phyloP scores from a whole-genome alignment of 2,329 filamentous ascomycete genomes.

The Fusarium nelsonii region DNA sequence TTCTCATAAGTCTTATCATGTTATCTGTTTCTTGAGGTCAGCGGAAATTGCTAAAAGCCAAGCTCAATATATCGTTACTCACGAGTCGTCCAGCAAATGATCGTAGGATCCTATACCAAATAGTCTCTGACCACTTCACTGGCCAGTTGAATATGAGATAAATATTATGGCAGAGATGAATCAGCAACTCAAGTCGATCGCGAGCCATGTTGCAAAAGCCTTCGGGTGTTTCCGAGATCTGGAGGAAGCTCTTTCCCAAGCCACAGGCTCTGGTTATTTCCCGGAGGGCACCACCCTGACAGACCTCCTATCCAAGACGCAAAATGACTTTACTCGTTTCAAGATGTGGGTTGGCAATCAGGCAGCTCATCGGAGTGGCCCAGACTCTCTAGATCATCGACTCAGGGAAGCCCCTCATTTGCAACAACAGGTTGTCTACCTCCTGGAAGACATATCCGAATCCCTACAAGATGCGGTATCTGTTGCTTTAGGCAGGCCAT shows the following conservation, averaged over 20 bases:
- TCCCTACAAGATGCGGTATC: constrained; percentile 7
- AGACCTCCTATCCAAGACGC: rapidly evolving
- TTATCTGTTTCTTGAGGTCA: neutral
- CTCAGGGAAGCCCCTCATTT: constrained; percentile 39
- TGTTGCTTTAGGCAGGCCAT: rapidly evolving
- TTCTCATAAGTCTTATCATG: rapidly evolving
- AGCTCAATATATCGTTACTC: rapidly evolving
- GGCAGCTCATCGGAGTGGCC: constrained; percentile 29
- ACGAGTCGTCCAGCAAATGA: too few relatives aligned
- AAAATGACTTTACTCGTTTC: constrained; percentile 20
- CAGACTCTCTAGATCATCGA: constrained; percentile 35
- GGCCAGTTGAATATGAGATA: neutral
- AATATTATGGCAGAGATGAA: neutral
- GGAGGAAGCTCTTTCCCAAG: neutral
- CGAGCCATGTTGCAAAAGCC: neutral
- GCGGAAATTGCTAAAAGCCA: rapidly evolving
- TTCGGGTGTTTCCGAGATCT: constrained; percentile 5
- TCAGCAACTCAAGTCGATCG: neutral
- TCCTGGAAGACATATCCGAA: constrained; percentile 39
- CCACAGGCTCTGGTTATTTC: rapidly evolving
- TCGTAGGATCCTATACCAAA: too few relatives aligned
- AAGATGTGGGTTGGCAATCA: constrained; percentile 43
- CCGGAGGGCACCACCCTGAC: rapidly evolving
- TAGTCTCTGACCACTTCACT: too few relatives aligned
- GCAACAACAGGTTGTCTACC: constrained; percentile 34